These are phyloP conservation scores for Erysimum cheiranthoides DNA, from an alignment of 345 rosid genomes.

Conservation along the genomic window DNA sequence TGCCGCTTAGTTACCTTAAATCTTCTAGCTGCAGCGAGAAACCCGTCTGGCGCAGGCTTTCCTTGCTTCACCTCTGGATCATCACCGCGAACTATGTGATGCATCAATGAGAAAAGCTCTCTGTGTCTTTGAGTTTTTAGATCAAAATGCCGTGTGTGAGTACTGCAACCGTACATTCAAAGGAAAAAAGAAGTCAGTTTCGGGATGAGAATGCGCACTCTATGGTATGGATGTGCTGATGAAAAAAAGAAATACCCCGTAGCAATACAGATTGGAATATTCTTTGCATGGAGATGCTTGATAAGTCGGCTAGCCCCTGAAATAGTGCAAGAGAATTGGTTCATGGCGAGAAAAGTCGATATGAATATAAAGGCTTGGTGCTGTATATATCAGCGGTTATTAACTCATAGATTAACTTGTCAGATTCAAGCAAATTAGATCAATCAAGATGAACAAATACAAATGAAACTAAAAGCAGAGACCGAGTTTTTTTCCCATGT, in stretches of 20 bases:
- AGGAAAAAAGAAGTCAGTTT: not conserved
- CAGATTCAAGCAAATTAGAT: not conserved
- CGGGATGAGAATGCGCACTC: not conserved
- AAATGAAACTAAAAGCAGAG: not conserved
- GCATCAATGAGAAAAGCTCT: constrained; percentile 90
- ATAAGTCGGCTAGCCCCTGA: constrained; percentile 81
- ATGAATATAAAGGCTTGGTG: not conserved
- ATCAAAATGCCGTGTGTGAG: constrained; percentile 79
- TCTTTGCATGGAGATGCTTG: constrained; percentile 76
- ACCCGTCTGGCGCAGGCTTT: constrained; percentile 90
- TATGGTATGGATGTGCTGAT: constrained; percentile 7
- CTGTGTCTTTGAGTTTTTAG: constrained; percentile 85
- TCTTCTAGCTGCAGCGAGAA: constrained; percentile 88
- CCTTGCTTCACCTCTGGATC: constrained; percentile 98
- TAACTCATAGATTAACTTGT: not conserved
- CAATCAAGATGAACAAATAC: not conserved
- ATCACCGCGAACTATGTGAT: constrained; percentile 92
- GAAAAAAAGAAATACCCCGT: constrained; percentile 66
- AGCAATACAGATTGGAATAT: constrained; percentile 79
- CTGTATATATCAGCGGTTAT: not conserved
- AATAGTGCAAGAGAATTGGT: constrained; percentile 2
- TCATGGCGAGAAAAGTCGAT: not conserved
- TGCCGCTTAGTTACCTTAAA: constrained; percentile 68
- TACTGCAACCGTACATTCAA: constrained; percentile 52
- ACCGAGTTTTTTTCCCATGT: not conserved